These are phyloP conservation scores for Prunus fruticosa DNA, from an alignment of 306 rosid species.

Conservation along the genomic window DNA sequence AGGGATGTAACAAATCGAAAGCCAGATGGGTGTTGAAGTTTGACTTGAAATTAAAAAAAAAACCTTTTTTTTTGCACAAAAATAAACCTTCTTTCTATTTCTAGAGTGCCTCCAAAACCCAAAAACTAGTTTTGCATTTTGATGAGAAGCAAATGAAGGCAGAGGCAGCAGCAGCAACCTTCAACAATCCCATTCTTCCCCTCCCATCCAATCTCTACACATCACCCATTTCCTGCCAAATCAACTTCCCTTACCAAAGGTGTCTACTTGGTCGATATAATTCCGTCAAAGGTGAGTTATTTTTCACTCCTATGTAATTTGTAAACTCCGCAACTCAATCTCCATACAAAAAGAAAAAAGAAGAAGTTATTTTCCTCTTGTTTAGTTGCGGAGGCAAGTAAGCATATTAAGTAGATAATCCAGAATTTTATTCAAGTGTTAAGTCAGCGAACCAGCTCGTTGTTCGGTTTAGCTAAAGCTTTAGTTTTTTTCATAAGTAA, in stretches of 20 bases:
- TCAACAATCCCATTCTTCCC: background rate
- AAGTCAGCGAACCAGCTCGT: background rate
- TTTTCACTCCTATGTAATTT: background rate
- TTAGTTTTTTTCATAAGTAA: background rate
- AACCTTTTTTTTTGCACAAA: no score
- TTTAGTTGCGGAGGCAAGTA: background rate
- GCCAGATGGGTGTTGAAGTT: no score
- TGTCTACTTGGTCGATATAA: background rate
- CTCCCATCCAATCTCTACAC: background rate
- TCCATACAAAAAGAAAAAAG: background rate
- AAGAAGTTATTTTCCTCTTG: background rate
- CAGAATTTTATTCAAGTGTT: background rate
- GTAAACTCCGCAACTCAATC: background rate
- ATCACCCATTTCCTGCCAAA: conserved; percentile 25
- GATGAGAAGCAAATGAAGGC: conserved; percentile 4
- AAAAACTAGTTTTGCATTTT: background rate
- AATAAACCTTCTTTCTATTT: background rate
- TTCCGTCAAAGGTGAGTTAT: conserved; percentile 25
- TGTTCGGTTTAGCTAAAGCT: background rate
- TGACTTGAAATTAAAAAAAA: no score
- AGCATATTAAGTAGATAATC: background rate
- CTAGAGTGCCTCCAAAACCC: background rate
- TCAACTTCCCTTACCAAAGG: background rate
- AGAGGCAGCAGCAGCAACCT: conserved; percentile 4
- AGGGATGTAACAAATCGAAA: background rate